Evolutionary conservation across 148 eudicot genomes (phyloP), one percentile per base, ranked within the genome.

Genomic region (Fallopia convolvulus): DNA sequence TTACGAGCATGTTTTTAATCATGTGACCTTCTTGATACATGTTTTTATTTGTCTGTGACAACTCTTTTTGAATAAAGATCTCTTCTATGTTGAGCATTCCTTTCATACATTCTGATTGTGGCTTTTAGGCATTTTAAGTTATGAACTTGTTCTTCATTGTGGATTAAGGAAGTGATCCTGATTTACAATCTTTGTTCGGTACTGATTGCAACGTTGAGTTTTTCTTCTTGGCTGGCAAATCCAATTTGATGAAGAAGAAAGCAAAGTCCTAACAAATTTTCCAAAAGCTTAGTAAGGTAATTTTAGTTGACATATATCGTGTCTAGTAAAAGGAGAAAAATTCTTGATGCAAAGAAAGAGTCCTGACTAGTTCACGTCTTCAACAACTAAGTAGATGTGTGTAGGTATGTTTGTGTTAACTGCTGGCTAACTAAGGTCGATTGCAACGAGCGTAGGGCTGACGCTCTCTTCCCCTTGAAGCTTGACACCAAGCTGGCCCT

Each of bases 401-500:
- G 39, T 36, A 2, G 4, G 39, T 36, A 26, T 1, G 14, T 53
- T 15, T 0, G 60, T 17, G n/a, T 55, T 8, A 55, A 6, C 7
- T 8, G 32, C 7, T 8, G 32, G 74, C 83, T 85, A 83, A 81
- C 81, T 78, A 81, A 94, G 98, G 82, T 90, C 89, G 41, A 94
- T 47, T 21, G 87, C 85, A 55, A 94, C 89, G 17, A 60, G 82
- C 74, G 82, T 90, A 0, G 96, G 98, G 2, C 86, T 79, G 76
- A 84, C 88, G 81, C 85, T 85, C 14, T 81, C 93, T 8, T 72
- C 81, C 8, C 12, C 66, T 60, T 20, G 32, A 21, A 89, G 96
- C 84, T 89, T 90, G 5, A 88, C 81, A n/a, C 98, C 97, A 0
- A 94, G 87, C 86, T 94, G 97, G 8, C 97, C 98, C 81, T 87